These are phyloP conservation scores for Aspergillus caelatus DNA, from an alignment of 2,329 filamentous ascomycete species.

Conservation along the genomic window DNA sequence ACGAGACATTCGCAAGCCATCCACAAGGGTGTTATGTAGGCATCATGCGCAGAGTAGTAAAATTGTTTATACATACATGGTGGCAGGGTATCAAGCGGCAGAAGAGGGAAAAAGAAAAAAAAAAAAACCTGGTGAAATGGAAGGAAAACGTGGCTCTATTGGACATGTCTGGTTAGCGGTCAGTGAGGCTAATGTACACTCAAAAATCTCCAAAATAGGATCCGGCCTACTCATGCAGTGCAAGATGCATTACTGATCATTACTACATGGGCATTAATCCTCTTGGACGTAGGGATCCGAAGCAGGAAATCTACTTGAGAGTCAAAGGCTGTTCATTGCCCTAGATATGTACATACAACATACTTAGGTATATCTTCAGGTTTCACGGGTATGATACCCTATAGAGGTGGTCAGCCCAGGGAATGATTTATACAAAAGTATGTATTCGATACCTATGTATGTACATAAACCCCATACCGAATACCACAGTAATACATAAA, in stretches of 20 bases:
- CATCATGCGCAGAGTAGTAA: not conserved
- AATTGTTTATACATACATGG: not conserved
- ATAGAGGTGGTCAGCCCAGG: no score
- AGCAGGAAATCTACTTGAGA: not conserved
- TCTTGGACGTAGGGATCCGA: not conserved
- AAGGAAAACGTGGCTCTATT: slow-evolving; percentile 2
- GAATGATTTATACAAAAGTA: not conserved
- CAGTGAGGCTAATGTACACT: slow-evolving; percentile 13
- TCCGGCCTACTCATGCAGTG: slow-evolving; percentile 14
- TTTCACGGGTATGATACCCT: not conserved
- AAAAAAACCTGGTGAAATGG: not conserved
- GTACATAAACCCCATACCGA: not conserved
- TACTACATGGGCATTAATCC: not conserved
- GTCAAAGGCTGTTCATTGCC: not conserved
- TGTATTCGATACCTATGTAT: not conserved
- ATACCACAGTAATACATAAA: not conserved
- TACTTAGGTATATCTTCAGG: not conserved
- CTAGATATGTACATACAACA: not conserved
- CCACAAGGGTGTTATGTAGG: slow-evolving; percentile 1
- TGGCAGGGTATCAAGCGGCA: not conserved
- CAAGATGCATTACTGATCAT: slow-evolving; percentile 8
- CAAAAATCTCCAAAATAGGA: slow-evolving; percentile 12
- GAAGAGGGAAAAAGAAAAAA: not conserved
- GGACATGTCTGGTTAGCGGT: not conserved
- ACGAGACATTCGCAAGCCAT: slow-evolving; percentile 7